These are phyloP conservation scores for Vitis vinifera DNA, from an alignment of 164 flowering plant genomes.

Conservation along the genomic window DNA sequence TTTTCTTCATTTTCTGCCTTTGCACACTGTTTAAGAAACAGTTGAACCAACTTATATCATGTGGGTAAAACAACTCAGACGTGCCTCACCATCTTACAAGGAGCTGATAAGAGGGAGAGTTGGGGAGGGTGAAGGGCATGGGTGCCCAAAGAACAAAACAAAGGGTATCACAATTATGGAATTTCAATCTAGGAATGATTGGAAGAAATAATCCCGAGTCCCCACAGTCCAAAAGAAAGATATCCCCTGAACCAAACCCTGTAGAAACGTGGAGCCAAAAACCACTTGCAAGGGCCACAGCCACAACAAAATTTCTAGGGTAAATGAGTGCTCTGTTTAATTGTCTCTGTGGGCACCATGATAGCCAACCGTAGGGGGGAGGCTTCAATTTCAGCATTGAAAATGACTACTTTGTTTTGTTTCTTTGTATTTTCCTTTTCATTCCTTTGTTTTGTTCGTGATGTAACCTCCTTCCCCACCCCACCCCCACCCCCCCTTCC, in stretches of 20 bases:
- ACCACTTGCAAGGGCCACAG: conserved; percentile 20
- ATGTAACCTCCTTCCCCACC: conserved; percentile 2
- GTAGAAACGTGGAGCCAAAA: conserved; percentile 4
- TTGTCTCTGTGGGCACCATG: conserved; percentile 16
- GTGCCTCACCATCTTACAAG: neutral
- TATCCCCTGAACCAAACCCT: neutral
- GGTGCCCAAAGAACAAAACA: neutral
- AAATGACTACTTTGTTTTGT: conserved; percentile 25
- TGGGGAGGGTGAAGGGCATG: no score
- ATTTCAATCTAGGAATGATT: conserved; percentile 24
- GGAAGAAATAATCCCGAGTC: conserved; percentile 18
- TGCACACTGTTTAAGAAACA: no score
- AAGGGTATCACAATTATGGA: neutral
- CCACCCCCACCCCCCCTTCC: no score
- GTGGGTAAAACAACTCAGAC: neutral
- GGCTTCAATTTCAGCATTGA: conserved; percentile 8
- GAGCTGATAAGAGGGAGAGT: no score
- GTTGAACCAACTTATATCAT: no score
- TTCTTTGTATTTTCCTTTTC: conserved; percentile 1
- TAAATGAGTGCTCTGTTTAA: conserved; percentile 17
- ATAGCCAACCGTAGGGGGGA: neutral
- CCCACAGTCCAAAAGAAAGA: conserved; percentile 7
- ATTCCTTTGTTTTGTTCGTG: conserved; percentile 8
- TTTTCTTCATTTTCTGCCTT: no score
- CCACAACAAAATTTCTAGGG: conserved; percentile 9